Base-by-base conservation (phyloP, 2,329 filamentous ascomycete species). In the Bertia moriformis region DNA sequence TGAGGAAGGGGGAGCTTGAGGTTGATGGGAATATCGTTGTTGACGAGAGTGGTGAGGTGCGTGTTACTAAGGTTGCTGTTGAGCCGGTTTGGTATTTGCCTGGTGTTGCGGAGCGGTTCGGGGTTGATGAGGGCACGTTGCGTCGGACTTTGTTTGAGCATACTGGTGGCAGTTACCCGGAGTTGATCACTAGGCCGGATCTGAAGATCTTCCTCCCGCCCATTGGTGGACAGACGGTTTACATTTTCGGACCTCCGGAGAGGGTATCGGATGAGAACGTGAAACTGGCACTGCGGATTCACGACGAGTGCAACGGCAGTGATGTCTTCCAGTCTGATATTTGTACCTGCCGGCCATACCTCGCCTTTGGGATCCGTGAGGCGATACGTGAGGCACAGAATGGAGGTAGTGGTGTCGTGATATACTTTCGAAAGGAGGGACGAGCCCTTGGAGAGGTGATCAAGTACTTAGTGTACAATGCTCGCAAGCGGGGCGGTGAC, bases 291-390 rank as follows among this genome's bases (percentile, higher is more conserved):
- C 39, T 46, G 15, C 44, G 44, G 14, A 40, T 46, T 12, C 30
- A 76, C 45, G 72, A 77, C 47, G 72, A 77, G 63, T 96, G 91
- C 62, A 96, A 96, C 54, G 91, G 91, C 41, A 93, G 84, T 56
- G 91, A 98, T 60, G 91, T 96, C 33, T 98, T 96, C 57, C 87
- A 89, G 43, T 94, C 87, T 15, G 91, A 98, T 56, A 98, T 96
- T 52, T 96, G 91, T 63, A 96, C 91, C 10, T 96, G 89, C 60
- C 74, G 85, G 41, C 91, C 91, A 14, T 96, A 96, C 56, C 75
- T 96, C 41, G 93, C 93, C 53, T 96, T 93, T 55, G 91, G 91
- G 44, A 93, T 98, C 44, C 87, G 94, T 53, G 91, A 98, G 60
- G 91, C 91, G 12, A 89, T 98, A 49, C 94, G 93, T 53, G 87